These are phyloP conservation scores for Colletotrichum lupini DNA, from an alignment of 2,329 filamentous ascomycete species.

Conservation along the genomic window DNA sequence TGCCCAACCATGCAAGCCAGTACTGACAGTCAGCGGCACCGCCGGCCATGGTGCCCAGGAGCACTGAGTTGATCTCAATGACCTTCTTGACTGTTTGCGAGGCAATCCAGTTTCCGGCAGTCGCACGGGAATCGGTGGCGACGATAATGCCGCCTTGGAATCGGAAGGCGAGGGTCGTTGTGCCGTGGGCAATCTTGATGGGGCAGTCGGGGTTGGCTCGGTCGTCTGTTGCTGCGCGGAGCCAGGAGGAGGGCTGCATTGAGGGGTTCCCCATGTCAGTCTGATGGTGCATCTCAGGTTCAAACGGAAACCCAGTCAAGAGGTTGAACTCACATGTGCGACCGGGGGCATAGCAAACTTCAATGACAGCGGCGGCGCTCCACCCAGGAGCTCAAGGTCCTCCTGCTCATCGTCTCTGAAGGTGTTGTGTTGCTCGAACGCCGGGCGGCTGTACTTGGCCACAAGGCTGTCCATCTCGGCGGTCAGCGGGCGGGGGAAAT, in stretches of 20 bases:
- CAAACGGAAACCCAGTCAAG: background rate
- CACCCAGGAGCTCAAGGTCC: conserved; percentile 75
- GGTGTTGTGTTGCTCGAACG: conserved; percentile 75
- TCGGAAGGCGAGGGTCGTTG: conserved; percentile 96
- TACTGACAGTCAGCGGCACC: conserved; percentile 99
- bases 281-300: background rate
- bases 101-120: conserved; percentile 98
- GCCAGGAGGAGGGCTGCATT: conserved; percentile 87
- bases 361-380: conserved; percentile 76
- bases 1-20: conserved; percentile 98
- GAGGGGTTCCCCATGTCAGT: conserved; percentile 25
- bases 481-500: conserved; percentile 12
- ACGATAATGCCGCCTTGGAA: conserved; percentile 99
- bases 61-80: conserved; percentile 95
- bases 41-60: conserved; percentile 98
- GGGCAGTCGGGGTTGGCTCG: conserved; percentile 95
- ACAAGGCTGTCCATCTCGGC: conserved; percentile 89
- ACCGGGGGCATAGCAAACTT: conserved; percentile 96
- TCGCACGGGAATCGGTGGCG: conserved; percentile 96
- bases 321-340: conserved; percentile 74
- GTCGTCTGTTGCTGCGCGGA: conserved; percentile 97
- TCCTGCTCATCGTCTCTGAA: conserved; percentile 68
- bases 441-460: conserved; percentile 86
- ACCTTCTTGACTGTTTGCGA: conserved; percentile 99
- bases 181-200: conserved; percentile 99